Percentiles rank a stretch among this genome's conserved stretches.
phyloP scores from a whole-genome alignment of 257 asterid genomes.

The Buddleja alternifolia region DNA sequence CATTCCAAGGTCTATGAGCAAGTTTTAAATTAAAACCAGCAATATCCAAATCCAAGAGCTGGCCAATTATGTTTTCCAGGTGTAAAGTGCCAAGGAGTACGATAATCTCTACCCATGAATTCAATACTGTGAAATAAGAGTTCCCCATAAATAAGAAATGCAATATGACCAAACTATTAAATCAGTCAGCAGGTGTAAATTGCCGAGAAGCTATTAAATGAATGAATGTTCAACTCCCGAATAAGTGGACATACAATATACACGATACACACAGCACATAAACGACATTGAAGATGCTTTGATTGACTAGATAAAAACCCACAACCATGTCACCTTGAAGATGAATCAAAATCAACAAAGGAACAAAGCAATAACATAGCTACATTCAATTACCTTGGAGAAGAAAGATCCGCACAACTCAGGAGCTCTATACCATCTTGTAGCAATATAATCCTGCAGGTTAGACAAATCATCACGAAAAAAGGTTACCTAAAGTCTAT shows the following conservation, averaged over 20 bases:
- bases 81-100: background rate
- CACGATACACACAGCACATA: slow-evolving; percentile 2
- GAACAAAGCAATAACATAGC: slow-evolving; percentile 13
- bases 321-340: background rate
- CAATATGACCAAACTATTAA: background rate
- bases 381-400: slow-evolving; percentile 68
- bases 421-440: slow-evolving; percentile 99
- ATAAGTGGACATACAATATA: slow-evolving; percentile 15
- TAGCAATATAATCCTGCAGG: slow-evolving; percentile 95
- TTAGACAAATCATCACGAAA: slow-evolving; percentile 20
- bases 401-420: slow-evolving; percentile 96
- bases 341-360: slow-evolving; percentile 20
- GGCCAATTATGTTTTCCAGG: slow-evolving; percentile 17
- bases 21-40: slow-evolving; percentile 5
- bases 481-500: background rate
- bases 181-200: slow-evolving; percentile 8
- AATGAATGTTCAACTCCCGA: slow-evolving; percentile 10
- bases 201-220: background rate
- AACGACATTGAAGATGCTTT: slow-evolving; percentile 5
- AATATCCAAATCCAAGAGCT: background rate
- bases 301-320: slow-evolving; percentile 20
- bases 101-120: background rate
- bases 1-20: slow-evolving; percentile 1
- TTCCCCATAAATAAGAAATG: slow-evolving; percentile 5
- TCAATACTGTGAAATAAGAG: background rate